These are phyloP conservation scores for Punctularia strigosozonata DNA, from an alignment of 768 basidiomycete genomes.

Conservation along the genomic window DNA sequence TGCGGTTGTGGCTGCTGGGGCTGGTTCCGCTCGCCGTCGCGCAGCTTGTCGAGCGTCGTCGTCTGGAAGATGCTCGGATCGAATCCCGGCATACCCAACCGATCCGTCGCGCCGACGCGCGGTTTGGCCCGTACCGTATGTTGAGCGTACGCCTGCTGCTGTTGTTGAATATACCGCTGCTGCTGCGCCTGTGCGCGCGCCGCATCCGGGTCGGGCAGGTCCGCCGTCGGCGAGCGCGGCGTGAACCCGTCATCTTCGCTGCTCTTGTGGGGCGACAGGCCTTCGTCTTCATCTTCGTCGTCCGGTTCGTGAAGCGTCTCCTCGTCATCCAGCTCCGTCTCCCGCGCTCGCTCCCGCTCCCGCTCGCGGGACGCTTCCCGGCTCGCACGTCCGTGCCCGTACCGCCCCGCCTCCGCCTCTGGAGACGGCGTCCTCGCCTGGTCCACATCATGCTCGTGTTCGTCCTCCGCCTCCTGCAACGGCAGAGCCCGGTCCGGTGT, in stretches of 20 bases:
- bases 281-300: constrained; percentile 34
- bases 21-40: constrained; percentile 14
- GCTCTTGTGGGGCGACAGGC: constrained; percentile 13
- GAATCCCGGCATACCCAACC: constrained; percentile 46
- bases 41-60: constrained; percentile 36
- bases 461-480: constrained; percentile 66
- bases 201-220: constrained; percentile 39
- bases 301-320: constrained; percentile 34
- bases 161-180: constrained; percentile 17
- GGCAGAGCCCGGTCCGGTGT: constrained; percentile 68
- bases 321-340: too few species aligned
- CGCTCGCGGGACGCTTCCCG: constrained; percentile 21
- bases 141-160: constrained; percentile 16
- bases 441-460: constrained; percentile 12
- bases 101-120: constrained; percentile 49
- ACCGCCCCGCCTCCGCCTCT: constrained; percentile 25
- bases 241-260: constrained; percentile 33
- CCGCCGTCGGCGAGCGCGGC: constrained; percentile 53
- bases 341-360: too few species aligned
- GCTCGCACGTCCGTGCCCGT: constrained; percentile 14
- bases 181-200: too few species aligned
- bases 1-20: constrained; percentile 15
- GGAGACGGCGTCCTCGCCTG: constrained; percentile 29
- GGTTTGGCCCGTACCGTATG: constrained; percentile 34
- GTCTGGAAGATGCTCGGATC: constrained; percentile 47